Conservation (phyloP, 805 yeast genomes). For the Citeromyces nyonsensis region DNA sequence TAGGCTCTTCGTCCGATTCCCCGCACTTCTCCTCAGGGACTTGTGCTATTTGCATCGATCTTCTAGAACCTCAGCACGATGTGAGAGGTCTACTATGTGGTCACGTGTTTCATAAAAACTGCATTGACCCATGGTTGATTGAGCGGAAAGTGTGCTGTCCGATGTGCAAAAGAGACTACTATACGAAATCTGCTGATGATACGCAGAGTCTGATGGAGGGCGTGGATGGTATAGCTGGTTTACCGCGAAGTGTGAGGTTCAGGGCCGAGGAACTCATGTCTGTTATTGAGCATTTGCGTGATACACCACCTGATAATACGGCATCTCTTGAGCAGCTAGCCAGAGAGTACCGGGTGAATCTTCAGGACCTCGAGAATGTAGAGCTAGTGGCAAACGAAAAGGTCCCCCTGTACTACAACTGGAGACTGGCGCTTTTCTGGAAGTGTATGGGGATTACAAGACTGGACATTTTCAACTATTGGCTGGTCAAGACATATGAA, state of each 20-base stretch:
- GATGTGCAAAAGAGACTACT: constrained; percentile 62
- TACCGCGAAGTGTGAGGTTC: constrained; percentile 8
- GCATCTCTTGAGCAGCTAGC: constrained; percentile 20
- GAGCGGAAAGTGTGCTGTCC: constrained; percentile 73
- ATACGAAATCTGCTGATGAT: constrained; percentile 17
- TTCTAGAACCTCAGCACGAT: constrained; percentile 39
- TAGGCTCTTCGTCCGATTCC: constrained; percentile 7
- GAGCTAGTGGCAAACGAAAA: constrained; percentile 26
- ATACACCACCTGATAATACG: constrained; percentile 2
- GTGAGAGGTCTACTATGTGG: constrained; percentile 72
- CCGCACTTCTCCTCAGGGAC: constrained; percentile 48
- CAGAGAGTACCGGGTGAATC: constrained; percentile 20
- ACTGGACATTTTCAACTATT: constrained; percentile 33
- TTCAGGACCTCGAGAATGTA: constrained; percentile 22
- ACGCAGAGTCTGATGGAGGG: background rate
- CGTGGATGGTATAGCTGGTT: constrained; percentile 1
- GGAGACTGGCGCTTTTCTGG: constrained; percentile 28
- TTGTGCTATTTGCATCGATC: constrained; percentile 70
- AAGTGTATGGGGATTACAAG: constrained; percentile 35
- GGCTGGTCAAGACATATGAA: constrained; percentile 22
- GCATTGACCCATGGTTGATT: constrained; percentile 74
- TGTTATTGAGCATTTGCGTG: constrained; percentile 6
- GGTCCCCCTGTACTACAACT: constrained; percentile 13
- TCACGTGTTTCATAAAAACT: constrained; percentile 67
- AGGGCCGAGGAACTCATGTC: constrained; percentile 12